phyloP scores from a whole-genome alignment of 2,329 filamentous ascomycete genomes.

The Diplocarpon mali region DNA sequence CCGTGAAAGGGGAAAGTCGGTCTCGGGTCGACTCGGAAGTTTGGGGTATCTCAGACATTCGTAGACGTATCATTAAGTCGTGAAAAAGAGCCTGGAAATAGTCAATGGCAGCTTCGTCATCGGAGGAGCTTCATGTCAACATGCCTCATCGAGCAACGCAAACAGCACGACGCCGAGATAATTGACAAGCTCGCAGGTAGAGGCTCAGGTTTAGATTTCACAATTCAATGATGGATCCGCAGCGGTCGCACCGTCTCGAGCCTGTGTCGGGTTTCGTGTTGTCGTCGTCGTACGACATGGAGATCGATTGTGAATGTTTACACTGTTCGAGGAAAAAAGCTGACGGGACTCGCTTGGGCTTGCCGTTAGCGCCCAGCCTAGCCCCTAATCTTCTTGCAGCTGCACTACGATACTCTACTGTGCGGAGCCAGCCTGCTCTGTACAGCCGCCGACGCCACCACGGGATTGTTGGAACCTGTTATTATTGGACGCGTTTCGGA shows the following conservation, averaged over 20 bases:
- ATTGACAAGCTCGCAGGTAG: conserved; percentile 4
- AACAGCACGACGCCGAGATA: conserved; percentile 4
- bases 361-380: not conserved
- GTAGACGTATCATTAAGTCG: conserved; percentile 19
- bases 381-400: conserved; percentile 4
- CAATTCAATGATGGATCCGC: not conserved
- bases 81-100: conserved; percentile 11
- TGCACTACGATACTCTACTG: conserved; percentile 6
- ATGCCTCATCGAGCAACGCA: conserved; percentile 2
- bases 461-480: not conserved
- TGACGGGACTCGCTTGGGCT: not conserved
- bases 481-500: conserved; percentile 9
- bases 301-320: conserved; percentile 1
- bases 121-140: conserved; percentile 4
- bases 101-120: conserved; percentile 1
- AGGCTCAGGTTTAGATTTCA: conserved; percentile 2
- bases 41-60: conserved; percentile 16
- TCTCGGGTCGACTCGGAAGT: not conserved
- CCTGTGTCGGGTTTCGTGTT: not conserved
- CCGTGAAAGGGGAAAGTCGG: conserved; percentile 3
- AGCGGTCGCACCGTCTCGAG: not conserved
- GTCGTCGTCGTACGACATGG: not conserved
- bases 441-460: not conserved
- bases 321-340: not conserved
- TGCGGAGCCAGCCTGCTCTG: not conserved